These are phyloP conservation scores for Plectosphaerella cucumerina DNA, from an alignment of 2,329 filamentous ascomycete species.

Conservation along the genomic window DNA sequence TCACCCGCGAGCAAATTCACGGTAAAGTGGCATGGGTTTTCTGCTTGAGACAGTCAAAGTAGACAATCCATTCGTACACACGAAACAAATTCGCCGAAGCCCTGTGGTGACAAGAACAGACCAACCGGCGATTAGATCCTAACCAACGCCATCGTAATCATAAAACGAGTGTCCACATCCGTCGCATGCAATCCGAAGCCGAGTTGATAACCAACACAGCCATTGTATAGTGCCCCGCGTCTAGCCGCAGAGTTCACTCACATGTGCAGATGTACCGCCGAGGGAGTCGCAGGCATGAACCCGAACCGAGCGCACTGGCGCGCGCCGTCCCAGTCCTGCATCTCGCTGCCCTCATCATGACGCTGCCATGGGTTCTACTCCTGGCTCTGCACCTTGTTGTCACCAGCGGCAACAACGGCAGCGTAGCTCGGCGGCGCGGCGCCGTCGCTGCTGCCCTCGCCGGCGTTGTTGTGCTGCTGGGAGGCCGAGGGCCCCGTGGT, in stretches of 20 bases:
- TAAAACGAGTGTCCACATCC: not conserved
- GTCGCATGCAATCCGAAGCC: too few relatives aligned
- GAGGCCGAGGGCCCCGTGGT: conserved; percentile 14
- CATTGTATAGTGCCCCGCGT: not conserved
- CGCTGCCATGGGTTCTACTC: conserved; percentile 34
- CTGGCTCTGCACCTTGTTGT: conserved; percentile 80
- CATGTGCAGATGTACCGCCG: not conserved
- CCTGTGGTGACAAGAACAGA: too few relatives aligned
- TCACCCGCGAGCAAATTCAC: not conserved
- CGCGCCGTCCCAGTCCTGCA: not conserved
- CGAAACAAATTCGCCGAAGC: too few relatives aligned
- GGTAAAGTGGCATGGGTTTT: too few relatives aligned
- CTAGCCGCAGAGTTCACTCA: not conserved
- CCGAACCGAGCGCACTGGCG: not conserved
- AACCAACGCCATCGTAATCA: not conserved
- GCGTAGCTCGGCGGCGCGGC: conserved; percentile 78
- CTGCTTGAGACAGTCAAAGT: too few relatives aligned
- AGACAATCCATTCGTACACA: too few relatives aligned
- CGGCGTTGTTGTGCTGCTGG: conserved; percentile 27
- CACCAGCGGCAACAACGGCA: conserved; percentile 75
- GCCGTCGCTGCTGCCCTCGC: conserved; percentile 39
- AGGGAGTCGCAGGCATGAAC: not conserved
- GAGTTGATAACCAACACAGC: too few relatives aligned
- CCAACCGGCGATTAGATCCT: not conserved
- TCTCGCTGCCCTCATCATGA: not conserved